Conservation (phyloP, 2,329 filamentous ascomycete genomes). For the Calonectria pseudoturangicola region DNA sequence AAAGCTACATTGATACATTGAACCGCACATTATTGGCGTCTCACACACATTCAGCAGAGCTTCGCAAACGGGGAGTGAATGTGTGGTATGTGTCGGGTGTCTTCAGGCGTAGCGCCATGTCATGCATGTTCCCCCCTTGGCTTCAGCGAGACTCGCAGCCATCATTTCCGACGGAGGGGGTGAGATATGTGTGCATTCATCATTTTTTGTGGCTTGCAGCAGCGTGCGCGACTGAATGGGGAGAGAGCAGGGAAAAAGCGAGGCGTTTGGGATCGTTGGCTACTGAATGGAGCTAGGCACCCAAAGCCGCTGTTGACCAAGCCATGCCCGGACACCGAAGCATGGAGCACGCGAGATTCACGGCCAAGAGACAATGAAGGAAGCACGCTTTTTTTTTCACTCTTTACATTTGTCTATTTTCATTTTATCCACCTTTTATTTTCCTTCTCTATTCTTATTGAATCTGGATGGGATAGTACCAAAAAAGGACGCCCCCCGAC, state of each 20-base stretch:
- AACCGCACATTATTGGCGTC: slow-evolving; percentile 1
- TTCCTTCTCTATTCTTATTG: background rate
- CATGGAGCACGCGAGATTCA: slow-evolving; percentile 27
- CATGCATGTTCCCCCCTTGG: slow-evolving; percentile 43
- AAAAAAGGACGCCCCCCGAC: background rate
- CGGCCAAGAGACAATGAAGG: background rate
- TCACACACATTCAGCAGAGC: background rate
- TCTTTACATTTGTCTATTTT: background rate
- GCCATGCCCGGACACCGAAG: slow-evolving; percentile 7
- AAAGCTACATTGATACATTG: slow-evolving; percentile 20
- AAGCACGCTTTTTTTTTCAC: background rate
- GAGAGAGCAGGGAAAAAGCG: background rate
- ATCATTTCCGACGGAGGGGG: slow-evolving; percentile 45
- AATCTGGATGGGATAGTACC: no score
- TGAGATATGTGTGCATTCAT: background rate
- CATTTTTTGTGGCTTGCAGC: background rate
- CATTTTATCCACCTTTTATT: background rate
- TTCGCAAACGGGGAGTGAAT: slow-evolving; percentile 22
- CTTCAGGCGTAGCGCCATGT: slow-evolving; percentile 36
- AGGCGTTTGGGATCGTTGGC: slow-evolving; percentile 1
- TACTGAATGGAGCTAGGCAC: slow-evolving; percentile 4
- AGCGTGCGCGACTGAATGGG: slow-evolving; percentile 8
- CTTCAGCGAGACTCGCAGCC: slow-evolving; percentile 44
- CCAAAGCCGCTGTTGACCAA: background rate
- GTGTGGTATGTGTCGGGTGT: slow-evolving; percentile 34